Base-by-base conservation (phyloP, 164 flowering plant genomes). In the Annona squamosa region DNA sequence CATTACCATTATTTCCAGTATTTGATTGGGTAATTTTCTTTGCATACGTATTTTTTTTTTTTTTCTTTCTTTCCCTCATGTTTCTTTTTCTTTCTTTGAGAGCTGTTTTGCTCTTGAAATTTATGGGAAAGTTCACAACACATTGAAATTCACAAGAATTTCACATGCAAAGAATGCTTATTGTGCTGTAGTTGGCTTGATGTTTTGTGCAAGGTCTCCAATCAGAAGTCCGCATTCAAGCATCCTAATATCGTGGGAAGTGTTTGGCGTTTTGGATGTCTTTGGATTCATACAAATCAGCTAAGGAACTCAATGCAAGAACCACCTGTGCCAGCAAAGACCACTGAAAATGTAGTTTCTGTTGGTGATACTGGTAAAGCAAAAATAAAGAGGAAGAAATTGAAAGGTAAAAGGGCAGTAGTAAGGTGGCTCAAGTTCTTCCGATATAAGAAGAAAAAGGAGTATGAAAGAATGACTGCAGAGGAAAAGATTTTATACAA, bases 321-420 rank as follows among this genome's bases (percentile, higher is more conserved):
- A 71, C 68, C 37, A 69, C 75, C 43, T 48, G 81, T 79, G 64
- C 77, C 70, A 18, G 66, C 19, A 46, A 71, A 63, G 63, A 71
- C 64, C 70, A 68, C 78, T 42, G 84, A 74, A 45, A 67, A 62
- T 18, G 72, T 64, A 3, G 45, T 65, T 3, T 73, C 42, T 57
- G 57, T 3, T 68, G 80, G 76, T 69, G 81, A 73, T 67, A 78
- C 59, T 46, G 79, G 65, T 77, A 77, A 63, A 44, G 78, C 61
- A n/a, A 83, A 80, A 78, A 66, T 79, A 76, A 92, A 92, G 81
- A 87, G 91, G 87, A 88, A 87, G 65, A 96, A 90, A 73, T 77
- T 88, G 69, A 96, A 96, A 81, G 98, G 99, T 16, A 96, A 91
- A 84, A 83, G 97, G 82, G 98, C 97, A 12, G 93, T 93, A 66